Evolutionary conservation across 2,329 filamentous ascomycete genomes (phyloP), one percentile per base, ranked within the genome.

Genomic region (Aspergillus clavatus): DNA sequence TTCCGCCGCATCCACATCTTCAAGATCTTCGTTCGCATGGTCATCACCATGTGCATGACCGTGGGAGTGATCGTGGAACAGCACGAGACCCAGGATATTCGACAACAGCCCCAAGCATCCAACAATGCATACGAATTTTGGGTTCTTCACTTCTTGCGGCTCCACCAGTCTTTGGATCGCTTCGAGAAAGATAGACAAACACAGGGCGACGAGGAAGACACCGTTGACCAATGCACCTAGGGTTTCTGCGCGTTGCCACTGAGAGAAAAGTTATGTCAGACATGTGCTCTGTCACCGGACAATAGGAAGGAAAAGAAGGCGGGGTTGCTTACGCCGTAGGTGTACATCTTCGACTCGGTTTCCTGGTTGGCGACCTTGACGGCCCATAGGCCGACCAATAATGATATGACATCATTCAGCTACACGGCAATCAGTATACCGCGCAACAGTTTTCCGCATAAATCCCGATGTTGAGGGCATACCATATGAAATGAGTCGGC

Each of bases 401-500:
- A 75, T 1, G 93, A 97, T 50, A 98, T 84, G 58, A 98, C 93
- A 80, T 98, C 93, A 74, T 98, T 98, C 50, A 98, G 77, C 86
- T 89, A 55, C 42, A 12, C 7, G 14, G n/a, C 7, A 2, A 37
- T 49, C n/a, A 46, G 38, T 22, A 19, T 16, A n/a, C 19, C 7
- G 19, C 23, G 46, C 27, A 23, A 46, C 45, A 38, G 18, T 12
- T 24, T 5, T 7, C 6, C 14, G 31, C 11, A 12, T 14, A 11
- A 5, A 16, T 8, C 18, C 6, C 16, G 7, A 22, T 22, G 22
- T 18, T 18, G n/a, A 11, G 23, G 21, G 68, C 78, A 58, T 64
- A 89, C 86, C 93, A 98, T 98, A 72, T 98, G 93, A 69, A 98
- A 98, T 48, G 93, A 89, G 73, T 98, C 93, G 43, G 93, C 93